phyloP scores from a whole-genome alignment of 441 rosid genomes.

The Rhodomyrtus psidioides region DNA sequence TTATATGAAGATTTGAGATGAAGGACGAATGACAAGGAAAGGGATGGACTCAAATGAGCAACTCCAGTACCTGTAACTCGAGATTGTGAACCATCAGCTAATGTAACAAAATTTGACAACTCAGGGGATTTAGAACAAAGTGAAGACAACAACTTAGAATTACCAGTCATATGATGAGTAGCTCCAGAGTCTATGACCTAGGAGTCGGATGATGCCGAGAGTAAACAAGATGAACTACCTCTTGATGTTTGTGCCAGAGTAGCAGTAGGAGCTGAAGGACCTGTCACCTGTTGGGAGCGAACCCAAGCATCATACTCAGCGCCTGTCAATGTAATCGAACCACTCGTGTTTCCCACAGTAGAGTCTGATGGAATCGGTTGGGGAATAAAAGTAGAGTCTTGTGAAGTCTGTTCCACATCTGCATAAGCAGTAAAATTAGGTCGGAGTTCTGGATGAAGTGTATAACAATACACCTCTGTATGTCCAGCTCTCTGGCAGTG shows the following conservation, averaged over 20 bases:
- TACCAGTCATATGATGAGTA: not conserved
- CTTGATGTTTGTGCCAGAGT: not conserved
- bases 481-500: not conserved
- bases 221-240: not conserved
- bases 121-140: not conserved
- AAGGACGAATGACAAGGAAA: no score
- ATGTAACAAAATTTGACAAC: not conserved
- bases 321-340: not conserved
- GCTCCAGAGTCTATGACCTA: not conserved
- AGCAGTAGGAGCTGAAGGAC: not conserved
- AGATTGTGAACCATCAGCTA: not conserved
- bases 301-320: not conserved
- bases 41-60: not conserved
- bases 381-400: no score
- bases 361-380: rapidly evolving
- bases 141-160: not conserved
- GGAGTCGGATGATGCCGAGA: not conserved
- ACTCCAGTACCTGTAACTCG: not conserved
- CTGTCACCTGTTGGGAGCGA: not conserved
- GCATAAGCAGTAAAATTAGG: not conserved
- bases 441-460: no score
- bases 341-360: not conserved
- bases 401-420: no score
- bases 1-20: not conserved
- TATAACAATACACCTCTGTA: not conserved